Evolutionary conservation across 2,329 filamentous ascomycete genomes (phyloP), one percentile per base, ranked within the genome.

Genomic region (Exserohilum rostratum): DNA sequence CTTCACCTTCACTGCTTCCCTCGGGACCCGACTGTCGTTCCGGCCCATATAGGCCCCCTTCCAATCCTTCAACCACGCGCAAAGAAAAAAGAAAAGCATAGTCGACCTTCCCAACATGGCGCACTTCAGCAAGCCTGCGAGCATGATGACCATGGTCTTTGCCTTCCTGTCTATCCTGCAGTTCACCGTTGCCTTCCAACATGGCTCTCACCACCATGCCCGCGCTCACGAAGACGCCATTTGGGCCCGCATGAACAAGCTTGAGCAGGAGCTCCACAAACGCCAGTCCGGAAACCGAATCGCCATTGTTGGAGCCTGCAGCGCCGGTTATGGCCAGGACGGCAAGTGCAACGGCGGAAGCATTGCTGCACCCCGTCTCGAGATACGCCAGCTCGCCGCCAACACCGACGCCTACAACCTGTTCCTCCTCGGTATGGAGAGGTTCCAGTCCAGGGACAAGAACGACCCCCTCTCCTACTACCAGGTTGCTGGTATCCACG

Each of bases 401-500:
- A 72, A 74, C 25, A 70, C 81, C 7, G 85, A 90, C 65, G 82
- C 84, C 68, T 91, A 88, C 86, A 91, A 90, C 69, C 76, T 96
- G 54, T 96, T 89, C 73, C 79, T 96, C 22, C 82, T 93, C 44
- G 89, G 88, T 11, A 81, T 95, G 65, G 85, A 85, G 71, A 85
- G 87, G 77, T 86, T 93, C 78, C 87, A 91, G 75, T 83, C 80
- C 57, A 84, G 84, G 52, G 78, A 87, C 60, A 88, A 91, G 75
- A 78, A 80, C 27, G 79, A 85, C 57, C 80, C 81, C 50, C 79
- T 89, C 33, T 93, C 90, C 35, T 95, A 87, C 79, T 96, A 92
- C 76, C 85, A 90, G 67, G 83, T 96, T 34, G 15, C 47, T 90
- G 90, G 88, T 47, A 90, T 96, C 62, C 91, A 96, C 73, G 91